Evolutionary conservation across 139 green algal species (phyloP), one percentile per base, ranked within the genome.

Genomic region (Chlamydomonas sp.): DNA sequence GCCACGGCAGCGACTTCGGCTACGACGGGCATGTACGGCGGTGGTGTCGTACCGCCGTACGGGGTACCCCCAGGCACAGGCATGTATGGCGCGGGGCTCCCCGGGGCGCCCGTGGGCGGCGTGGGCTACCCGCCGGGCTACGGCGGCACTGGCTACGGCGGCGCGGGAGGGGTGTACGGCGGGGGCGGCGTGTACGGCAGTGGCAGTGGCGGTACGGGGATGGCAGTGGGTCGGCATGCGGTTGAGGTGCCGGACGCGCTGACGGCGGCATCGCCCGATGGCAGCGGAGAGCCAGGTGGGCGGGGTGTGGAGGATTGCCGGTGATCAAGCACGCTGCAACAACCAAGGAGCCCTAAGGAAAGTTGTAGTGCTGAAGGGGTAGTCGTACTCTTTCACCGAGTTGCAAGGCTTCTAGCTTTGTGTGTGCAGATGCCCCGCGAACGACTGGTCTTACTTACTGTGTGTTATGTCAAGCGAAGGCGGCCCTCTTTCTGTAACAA

Each of bases 211-310:
- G 80, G 67, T n/a, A 16, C 12, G 68, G 63, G 31, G 71, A 58
- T 16, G 59, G 0, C 71, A 61, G 71, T 60, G 3, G 12, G 8
- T 4, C 63, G 79, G 63, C 79, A 66, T 6, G 0, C 60, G 61
- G 83, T 87, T 20, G 83, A 87, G n/a, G 61, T 87, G 62, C 83
- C 83, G 20, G 83, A 87, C 12, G 83, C 76, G 12, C 63, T 87
- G 83, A 87, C 83, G 61, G 83, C 83, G 62, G 83, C 83, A 3
- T 15, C 83, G 0, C 83, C 83, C 0, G 83, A 87, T 14, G 73
- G 83, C 61, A 75, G n/a, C n/a, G 83, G 83, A 1, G 83, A 64
- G 31, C 71, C 83, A 59, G 83, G 83, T 87, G 73, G 57, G 83
- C 0, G 7, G 67, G 67, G 67, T 12, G 67, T 15, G 7, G 67